phyloP scores from a whole-genome alignment of 2,329 filamentous ascomycete species.

The Xylaria sp. region DNA sequence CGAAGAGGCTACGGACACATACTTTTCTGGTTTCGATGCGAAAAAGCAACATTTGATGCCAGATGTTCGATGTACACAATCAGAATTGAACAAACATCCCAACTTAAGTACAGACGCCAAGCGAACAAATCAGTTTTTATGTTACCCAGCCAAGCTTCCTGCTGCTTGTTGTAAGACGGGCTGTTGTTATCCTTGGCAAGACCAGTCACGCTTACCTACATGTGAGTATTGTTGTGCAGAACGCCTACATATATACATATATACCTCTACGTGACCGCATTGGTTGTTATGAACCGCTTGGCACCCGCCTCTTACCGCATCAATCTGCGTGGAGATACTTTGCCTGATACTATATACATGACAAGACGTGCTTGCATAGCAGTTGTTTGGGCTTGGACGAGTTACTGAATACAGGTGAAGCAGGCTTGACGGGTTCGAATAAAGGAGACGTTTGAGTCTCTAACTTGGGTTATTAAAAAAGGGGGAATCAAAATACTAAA shows the following conservation, averaged over 20 bases:
- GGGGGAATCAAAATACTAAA: not conserved
- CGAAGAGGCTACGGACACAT: not conserved
- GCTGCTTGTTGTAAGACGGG: not conserved
- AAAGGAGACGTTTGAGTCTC: not conserved
- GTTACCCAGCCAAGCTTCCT: not conserved
- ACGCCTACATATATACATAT: no score
- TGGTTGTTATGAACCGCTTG: conserved; percentile 11
- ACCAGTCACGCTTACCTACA: not conserved
- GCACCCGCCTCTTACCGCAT: conserved; percentile 9
- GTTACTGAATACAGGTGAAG: not conserved
- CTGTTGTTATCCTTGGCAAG: not conserved
- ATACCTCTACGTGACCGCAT: not conserved
- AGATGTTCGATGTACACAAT: not conserved
- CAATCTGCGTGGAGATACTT: not conserved
- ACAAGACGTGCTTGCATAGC: not conserved
- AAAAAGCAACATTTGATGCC: not conserved
- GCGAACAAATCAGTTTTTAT: not conserved
- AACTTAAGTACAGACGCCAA: not conserved
- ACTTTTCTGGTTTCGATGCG: not conserved
- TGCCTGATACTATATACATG: not conserved
- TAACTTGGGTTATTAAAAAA: not conserved
- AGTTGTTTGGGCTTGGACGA: not conserved
- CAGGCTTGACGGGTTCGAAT: not conserved
- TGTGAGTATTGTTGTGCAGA: not conserved
- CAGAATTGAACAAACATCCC: not conserved